Evolutionary conservation across 2,329 filamentous ascomycete species (phyloP), one percentile per base, ranked within the genome.

Genomic region (Zalaria sp.): DNA sequence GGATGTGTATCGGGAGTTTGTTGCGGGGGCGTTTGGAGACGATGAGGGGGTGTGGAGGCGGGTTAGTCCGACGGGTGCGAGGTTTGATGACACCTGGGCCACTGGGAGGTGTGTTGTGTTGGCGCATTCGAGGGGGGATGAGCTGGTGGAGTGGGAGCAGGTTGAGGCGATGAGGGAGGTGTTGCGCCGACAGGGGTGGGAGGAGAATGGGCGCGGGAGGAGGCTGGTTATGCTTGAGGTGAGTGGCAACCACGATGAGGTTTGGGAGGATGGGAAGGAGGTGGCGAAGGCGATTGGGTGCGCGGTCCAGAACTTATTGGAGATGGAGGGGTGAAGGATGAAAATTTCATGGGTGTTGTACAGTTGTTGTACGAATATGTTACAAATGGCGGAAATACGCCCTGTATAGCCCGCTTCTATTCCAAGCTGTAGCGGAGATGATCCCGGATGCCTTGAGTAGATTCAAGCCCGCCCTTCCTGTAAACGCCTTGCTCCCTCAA

Each of bases 221-320:
- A 51, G 46, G 46, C 53, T 51, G 46, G 68, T 25, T 47, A 59
- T 58, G 5, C 45, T 69, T 47, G 67, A 74, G 50, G 53, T 79
- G 40, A 58, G 56, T 5, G 80, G 75, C 4, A 65, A 64, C 32
- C 81, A 86, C 57, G 73, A 83, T 57, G 69, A 72, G 48, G 63
- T 81, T 3, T 82, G 78, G 75, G 54, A 71, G 53, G 67, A 73
- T 44, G 79, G 79, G 10, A 55, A 56, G 29, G 71, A 77, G 49
- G 56, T 82, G 38, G 75, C 71, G 27, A 60, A 60, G 40, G 49
- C 65, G 7, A 32, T 32, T n/a, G 29, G 7, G n/a, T 7, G 7
- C 7, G 29, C 29, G 7, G 29, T 32, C 7, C 7, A 32, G 29
- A 32, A 32, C 7, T 7, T 32, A n/a, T 7, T 32, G 7, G 29